Evolutionary conservation across 192 early-diverging fungal genomes (phyloP).

Genomic region (Coemansia sp.): DNA sequence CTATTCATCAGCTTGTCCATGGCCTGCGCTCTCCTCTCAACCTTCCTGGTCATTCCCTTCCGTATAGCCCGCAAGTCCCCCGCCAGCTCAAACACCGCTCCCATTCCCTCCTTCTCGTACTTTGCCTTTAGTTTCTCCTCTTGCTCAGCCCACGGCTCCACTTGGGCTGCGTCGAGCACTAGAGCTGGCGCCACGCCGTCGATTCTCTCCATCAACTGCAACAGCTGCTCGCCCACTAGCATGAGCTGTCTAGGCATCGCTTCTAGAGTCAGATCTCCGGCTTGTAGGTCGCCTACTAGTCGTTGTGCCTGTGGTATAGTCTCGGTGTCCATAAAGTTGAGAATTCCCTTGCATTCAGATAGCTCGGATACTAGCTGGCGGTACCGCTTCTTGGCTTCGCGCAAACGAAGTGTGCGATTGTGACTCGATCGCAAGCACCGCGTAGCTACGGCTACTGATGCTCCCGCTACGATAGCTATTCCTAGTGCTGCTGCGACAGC

Average conservation of each 20-base stretch:
- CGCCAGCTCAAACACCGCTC: slow-evolving; percentile 35
- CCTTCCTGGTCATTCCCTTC: slow-evolving; percentile 33
- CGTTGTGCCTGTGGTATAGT: slow-evolving; percentile 17
- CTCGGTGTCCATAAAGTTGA: slow-evolving; percentile 30
- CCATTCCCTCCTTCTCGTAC: slow-evolving; percentile 21
- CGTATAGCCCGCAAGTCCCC: slow-evolving; percentile 38
- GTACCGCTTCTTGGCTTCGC: slow-evolving; percentile 33
- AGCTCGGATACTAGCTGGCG: slow-evolving; percentile 28
- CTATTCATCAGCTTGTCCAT: slow-evolving; percentile 23
- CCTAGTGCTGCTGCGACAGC: slow-evolving; percentile 11
- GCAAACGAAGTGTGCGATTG: slow-evolving; percentile 16
- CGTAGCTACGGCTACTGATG: slow-evolving; percentile 16
- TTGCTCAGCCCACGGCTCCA: slow-evolving; percentile 50
- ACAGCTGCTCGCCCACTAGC: slow-evolving; percentile 25
- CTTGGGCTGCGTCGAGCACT: slow-evolving; percentile 40
- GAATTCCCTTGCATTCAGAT: slow-evolving; percentile 35
- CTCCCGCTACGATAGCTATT: slow-evolving; percentile 17
- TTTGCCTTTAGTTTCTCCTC: slow-evolving; percentile 23
- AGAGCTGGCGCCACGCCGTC: slow-evolving; percentile 45
- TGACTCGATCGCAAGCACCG: slow-evolving; percentile 30
- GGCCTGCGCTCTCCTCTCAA: slow-evolving; percentile 25
- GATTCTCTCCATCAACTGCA: slow-evolving; percentile 45
- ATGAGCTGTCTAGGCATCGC: slow-evolving; percentile 18
- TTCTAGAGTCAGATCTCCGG: neutral
- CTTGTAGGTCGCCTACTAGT: slow-evolving; percentile 6